phyloP scores from a whole-genome alignment of 805 yeast genomes.

The Barnettozyma sucrosica region DNA sequence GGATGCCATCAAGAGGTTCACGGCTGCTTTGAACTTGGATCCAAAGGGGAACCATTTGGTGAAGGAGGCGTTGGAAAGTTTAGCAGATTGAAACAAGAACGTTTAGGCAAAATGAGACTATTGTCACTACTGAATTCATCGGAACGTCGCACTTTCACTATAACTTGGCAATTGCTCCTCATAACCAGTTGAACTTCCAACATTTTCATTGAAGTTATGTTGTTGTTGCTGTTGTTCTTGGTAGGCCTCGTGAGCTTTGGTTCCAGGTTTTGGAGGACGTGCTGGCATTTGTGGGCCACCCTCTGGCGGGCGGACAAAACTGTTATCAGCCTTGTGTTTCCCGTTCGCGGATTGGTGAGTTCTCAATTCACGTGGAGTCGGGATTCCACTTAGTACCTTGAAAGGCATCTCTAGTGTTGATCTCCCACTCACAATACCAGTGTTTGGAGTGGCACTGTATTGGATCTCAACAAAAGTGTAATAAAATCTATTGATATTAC shows the following conservation, averaged over 20 bases:
- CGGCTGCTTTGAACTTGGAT: conserved; percentile 84
- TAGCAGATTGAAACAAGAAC: conserved; percentile 8
- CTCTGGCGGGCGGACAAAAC: neutral
- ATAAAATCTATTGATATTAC: conserved; percentile 48
- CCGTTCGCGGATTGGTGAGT: neutral
- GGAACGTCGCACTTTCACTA: conserved; percentile 3
- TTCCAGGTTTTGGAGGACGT: neutral
- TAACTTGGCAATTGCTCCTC: conserved; percentile 11
- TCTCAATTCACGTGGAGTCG: neutral
- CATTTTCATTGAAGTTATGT: neutral
- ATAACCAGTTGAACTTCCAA: neutral
- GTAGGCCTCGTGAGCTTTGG: neutral
- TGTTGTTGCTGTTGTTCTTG: conserved; percentile 2
- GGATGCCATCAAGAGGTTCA: conserved; percentile 78
- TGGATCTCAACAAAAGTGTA: conserved; percentile 31
- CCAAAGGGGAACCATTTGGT: conserved; percentile 88
- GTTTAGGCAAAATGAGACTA: too few species aligned
- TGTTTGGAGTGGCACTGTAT: conserved; percentile 10
- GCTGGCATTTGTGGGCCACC: neutral
- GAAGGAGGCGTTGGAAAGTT: conserved; percentile 70
- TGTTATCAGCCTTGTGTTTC: neutral
- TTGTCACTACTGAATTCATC: too few species aligned
- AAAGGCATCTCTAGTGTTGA: neutral
- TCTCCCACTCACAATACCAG: neutral
- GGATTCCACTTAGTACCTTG: neutral